Percentiles rank a stretch among this genome's conserved stretches.
Evolutionary conservation across 768 basidiomycete species (phyloP).

Genomic region (Leucosporidium creatinivorum): DNA sequence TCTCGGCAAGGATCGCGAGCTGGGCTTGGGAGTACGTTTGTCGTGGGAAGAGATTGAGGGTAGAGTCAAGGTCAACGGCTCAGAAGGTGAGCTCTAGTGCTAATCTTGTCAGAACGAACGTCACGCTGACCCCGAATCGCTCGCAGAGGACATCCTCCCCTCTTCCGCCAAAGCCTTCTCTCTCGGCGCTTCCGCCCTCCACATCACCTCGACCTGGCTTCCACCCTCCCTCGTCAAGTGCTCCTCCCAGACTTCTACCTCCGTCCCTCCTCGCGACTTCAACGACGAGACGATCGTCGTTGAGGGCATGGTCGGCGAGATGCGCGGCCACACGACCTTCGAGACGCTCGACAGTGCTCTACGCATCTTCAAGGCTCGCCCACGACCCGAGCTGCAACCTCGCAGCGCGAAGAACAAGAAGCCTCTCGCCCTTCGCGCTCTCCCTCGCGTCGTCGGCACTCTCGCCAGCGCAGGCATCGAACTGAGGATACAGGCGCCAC

Average conservation of each 20-base stretch:
- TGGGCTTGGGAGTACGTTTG: not conserved
- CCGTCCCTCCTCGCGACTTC: conserved; percentile 1
- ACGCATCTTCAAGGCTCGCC: conserved; percentile 25
- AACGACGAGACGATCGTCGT: conserved; percentile 20
- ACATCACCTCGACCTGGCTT: conserved; percentile 27
- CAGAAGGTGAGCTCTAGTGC: conserved; percentile 2
- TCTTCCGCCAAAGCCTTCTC: conserved; percentile 19
- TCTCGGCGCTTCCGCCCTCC: conserved; percentile 15
- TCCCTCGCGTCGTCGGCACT: conserved; percentile 17
- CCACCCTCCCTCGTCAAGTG: not conserved
- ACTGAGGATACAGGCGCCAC: conserved; percentile 8
- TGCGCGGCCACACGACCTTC: conserved; percentile 20
- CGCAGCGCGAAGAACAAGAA: not conserved
- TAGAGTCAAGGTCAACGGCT: conserved; percentile 11
- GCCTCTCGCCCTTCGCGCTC: not conserved
- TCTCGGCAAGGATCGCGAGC: conserved; percentile 4
- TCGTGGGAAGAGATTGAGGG: conserved; percentile 30
- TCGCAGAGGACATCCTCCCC: conserved; percentile 15
- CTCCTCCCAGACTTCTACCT: not conserved
- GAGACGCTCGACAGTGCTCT: conserved; percentile 23
- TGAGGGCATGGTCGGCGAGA: conserved; percentile 14
- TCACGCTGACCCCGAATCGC: not conserved
- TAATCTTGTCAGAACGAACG: no score
- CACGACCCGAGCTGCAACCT: not conserved
- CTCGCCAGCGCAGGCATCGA: conserved; percentile 15